Percentiles rank a stretch among this genome's conserved stretches.
These are phyloP conservation scores for Colletotrichum filicis DNA, from an alignment of 2,329 filamentous ascomycete species.

Conservation along the genomic window DNA sequence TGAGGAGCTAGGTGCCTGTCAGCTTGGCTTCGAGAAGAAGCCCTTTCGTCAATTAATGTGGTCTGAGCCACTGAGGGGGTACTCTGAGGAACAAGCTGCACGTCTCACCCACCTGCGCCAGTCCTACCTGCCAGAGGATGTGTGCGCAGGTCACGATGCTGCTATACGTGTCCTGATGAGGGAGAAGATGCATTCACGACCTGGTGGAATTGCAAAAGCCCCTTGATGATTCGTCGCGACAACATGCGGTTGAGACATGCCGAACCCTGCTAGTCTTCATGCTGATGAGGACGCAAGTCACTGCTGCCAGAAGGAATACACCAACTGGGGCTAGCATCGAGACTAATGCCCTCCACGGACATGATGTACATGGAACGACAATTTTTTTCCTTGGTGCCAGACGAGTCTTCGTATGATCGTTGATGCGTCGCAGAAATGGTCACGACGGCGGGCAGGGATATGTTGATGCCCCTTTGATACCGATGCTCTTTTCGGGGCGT, in stretches of 20 bases:
- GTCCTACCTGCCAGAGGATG: not conserved
- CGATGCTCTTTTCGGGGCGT: too few relatives aligned
- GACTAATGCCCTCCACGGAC: conserved; percentile 9
- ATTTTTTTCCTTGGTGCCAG: not conserved
- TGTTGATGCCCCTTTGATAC: not conserved
- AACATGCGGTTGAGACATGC: conserved; percentile 24
- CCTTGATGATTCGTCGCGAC: conserved; percentile 22
- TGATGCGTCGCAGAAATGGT: not conserved
- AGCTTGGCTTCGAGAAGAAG: conserved; percentile 27
- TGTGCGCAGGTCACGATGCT: not conserved
- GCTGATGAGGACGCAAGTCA: conserved; percentile 19
- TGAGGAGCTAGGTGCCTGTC: not conserved
- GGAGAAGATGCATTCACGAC: conserved; percentile 15
- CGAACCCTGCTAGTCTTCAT: conserved; percentile 24
- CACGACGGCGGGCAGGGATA: too few relatives aligned
- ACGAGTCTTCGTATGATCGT: not conserved
- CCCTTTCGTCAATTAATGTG: not conserved
- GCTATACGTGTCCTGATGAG: conserved; percentile 10
- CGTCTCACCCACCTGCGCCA: not conserved
- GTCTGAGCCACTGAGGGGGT: not conserved
- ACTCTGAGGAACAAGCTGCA: not conserved
- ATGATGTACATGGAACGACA: conserved; percentile 16
- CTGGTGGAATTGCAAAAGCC: conserved; percentile 28
- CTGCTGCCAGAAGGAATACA: not conserved
- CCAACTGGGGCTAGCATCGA: conserved; percentile 22